Base-by-base conservation (phyloP, 2,329 filamentous ascomycete genomes). In the Claviceps africana region DNA sequence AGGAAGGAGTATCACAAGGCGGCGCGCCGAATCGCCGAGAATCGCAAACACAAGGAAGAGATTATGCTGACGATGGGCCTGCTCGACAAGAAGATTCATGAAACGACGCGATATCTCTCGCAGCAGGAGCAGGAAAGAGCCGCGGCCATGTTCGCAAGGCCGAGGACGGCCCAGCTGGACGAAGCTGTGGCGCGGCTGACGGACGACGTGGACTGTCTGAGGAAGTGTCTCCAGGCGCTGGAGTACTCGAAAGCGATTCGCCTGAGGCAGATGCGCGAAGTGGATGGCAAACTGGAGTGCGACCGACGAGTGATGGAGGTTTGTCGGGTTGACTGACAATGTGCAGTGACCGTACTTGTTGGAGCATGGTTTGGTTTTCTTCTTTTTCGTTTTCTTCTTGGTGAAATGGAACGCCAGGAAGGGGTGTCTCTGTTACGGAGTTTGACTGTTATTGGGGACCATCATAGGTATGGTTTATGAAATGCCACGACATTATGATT, bases 41-140 rank as follows among this genome's bases (percentile, higher is more conserved):
- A 22, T 7, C 47, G 4, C n/a, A 25, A 19, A 2, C 17, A 50
- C 8, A 50, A 47, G 35, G 51, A 50, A 17, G n/a, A 49, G 17
- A n/a, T 53, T n/a, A 50, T 53, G 51, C 1, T 19, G 13, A 47
- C n/a, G 15, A 42, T 53, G 33, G 48, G 51, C 31, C 9, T 46
- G 47, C 21, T 53, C 22, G 51, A 53, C 28, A 50, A 31, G 21
- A 25, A 53, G 35, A 53, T 50, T 28, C 40, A 45, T 21, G 51
- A 50, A 44, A 53, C 47, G 5, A 50, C 48, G 19, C 43, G 51
- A 11, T 47, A 21, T n/a, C 51, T 53, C 25, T 21, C 25, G n/a
- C 31, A 53, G 28, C 21, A 33, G 43, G 51, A 53, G 47, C 47
- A 35, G 17, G 10, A 47, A 19, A 50, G 51, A 9, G 51, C 51